phyloP scores from a whole-genome alignment of 345 rosid genomes.

The Arabis hirsuta region DNA sequence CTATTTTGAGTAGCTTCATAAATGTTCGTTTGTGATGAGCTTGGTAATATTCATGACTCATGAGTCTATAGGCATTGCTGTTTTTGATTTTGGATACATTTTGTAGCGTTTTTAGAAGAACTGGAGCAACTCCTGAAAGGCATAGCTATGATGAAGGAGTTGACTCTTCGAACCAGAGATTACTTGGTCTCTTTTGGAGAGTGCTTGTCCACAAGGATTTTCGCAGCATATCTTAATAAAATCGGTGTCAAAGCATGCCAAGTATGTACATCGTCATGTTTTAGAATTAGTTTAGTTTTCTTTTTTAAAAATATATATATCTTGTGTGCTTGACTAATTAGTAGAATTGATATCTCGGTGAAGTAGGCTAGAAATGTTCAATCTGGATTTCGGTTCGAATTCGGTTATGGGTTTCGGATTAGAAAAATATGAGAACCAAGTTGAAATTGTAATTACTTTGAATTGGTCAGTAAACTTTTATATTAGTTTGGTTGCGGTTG shows the following conservation, averaged over 20 bases:
- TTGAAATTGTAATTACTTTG: not conserved
- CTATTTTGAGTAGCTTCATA: slow-evolving; percentile 3
- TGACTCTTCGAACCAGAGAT: slow-evolving; percentile 83
- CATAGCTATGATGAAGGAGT: slow-evolving; percentile 95
- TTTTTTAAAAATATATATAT: not conserved
- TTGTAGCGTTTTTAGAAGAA: slow-evolving; percentile 75
- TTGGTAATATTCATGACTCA: slow-evolving; percentile 5
- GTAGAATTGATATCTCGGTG: not conserved
- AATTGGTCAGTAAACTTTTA: slow-evolving; percentile 14
- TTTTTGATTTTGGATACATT: slow-evolving; percentile 4
- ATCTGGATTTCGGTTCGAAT: not conserved
- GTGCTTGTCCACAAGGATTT: slow-evolving; percentile 95
- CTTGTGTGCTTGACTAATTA: slow-evolving; percentile 22
- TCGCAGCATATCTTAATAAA: slow-evolving; percentile 86
- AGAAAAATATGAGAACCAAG: not conserved
- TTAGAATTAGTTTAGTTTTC: not conserved
- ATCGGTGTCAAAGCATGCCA: slow-evolving; percentile 87
- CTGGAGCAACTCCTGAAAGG: slow-evolving; percentile 93
- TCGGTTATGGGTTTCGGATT: slow-evolving; percentile 2
- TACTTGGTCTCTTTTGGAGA: slow-evolving; percentile 98
- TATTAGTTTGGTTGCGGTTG: slow-evolving; percentile 3
- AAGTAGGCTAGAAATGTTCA: slow-evolving; percentile 19
- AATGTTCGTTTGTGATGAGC: slow-evolving; percentile 30
- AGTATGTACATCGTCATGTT: slow-evolving; percentile 52
- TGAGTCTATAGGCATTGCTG: slow-evolving; percentile 19